Evolutionary conservation across 23 red algal species (phyloP).

Genomic region (Gracilariopsis chorda): DNA sequence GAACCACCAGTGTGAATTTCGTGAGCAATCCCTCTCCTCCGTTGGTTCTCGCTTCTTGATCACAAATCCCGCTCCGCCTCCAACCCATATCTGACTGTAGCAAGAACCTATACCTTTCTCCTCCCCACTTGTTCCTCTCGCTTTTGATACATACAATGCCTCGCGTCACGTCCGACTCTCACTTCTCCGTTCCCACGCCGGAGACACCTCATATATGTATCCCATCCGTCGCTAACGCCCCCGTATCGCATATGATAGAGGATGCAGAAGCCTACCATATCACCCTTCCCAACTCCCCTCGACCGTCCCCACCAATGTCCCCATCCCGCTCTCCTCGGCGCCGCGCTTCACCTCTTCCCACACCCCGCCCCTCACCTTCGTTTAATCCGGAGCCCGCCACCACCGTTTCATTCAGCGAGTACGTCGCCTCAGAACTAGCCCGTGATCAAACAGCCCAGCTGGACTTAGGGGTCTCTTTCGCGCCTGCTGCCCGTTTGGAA

Average conservation of each 20-base stretch:
- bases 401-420: slow-evolving; percentile 30
- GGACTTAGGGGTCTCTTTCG: not conserved
- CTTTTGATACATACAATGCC: not conserved
- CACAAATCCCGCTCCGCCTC: no score
- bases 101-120: no score
- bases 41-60: no score
- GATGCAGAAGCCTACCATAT: not conserved
- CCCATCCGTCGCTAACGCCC: not conserved
- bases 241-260: not conserved
- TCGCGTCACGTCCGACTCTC: not conserved
- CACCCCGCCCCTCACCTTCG: not conserved
- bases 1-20: no score
- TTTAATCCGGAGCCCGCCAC: not conserved
- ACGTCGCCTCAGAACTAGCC: slow-evolving; percentile 47
- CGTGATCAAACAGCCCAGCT: not conserved
- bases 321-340: no score
- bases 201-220: not conserved
- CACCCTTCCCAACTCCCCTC: not conserved
- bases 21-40: no score
- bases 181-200: not conserved
- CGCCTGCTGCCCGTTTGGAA: slow-evolving; percentile 18
- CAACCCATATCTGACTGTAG: no score
- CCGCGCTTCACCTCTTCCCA: not conserved
- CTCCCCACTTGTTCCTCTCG: not conserved
- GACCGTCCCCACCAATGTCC: not conserved